A percentile compares a stretch with the other conserved stretches of the same genome.
Evolutionary conservation across 305 asterid species (phyloP).

Genomic region (Fraxinus sp.): DNA sequence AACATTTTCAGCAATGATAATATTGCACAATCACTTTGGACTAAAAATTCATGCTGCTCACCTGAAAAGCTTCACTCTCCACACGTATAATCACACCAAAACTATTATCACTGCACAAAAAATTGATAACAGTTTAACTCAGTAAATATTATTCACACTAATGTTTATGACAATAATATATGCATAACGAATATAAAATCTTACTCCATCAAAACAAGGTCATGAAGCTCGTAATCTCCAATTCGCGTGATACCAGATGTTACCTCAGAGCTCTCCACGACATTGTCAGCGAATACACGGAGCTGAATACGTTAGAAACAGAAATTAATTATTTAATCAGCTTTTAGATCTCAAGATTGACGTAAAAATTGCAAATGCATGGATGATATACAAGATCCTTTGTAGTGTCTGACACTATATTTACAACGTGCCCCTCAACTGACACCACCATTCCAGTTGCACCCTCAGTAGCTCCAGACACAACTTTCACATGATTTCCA

Average conservation of each 20-base stretch:
- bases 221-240: conserved; percentile 95
- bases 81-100: conserved; percentile 95
- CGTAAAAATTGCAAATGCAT: background rate
- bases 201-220: conserved; percentile 89
- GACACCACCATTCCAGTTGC: conserved; percentile 98
- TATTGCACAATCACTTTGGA: conserved; percentile 1
- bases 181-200: conserved; percentile 21
- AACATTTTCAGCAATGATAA: conserved; percentile 26
- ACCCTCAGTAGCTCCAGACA: conserved; percentile 88
- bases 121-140: background rate
- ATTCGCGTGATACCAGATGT: conserved; percentile 84
- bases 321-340: conserved; percentile 16
- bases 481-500: conserved; percentile 94
- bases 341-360: conserved; percentile 1
- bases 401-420: conserved; percentile 91
- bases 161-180: background rate
- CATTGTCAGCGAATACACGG: conserved; percentile 88
- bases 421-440: conserved; percentile 91
- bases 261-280: conserved; percentile 95
- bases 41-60: conserved; percentile 27
- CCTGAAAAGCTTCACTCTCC: conserved; percentile 97
- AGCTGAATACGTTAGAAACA: conserved; percentile 43
- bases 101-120: conserved; percentile 72
- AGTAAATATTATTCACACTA: background rate
- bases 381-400: conserved; percentile 71